phyloP scores from a whole-genome alignment of 2,329 filamentous ascomycete genomes.

The Ophiostoma novo-ulmi region DNA sequence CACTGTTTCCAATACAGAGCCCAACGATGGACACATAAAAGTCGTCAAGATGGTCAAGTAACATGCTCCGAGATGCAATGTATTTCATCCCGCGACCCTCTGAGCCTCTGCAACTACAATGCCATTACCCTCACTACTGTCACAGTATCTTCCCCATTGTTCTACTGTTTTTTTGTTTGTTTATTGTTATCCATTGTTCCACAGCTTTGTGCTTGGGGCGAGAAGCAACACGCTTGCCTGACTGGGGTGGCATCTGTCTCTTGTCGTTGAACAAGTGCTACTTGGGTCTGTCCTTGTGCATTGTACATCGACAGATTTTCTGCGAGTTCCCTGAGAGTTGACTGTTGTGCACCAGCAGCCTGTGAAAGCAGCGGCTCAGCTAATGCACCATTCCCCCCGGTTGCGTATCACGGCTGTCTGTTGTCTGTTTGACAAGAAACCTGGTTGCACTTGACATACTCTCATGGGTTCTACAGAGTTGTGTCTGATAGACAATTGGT shows the following conservation, averaged over 20 bases:
- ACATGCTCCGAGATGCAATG: background rate
- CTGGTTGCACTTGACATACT: slow-evolving; percentile 30
- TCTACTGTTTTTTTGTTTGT: background rate
- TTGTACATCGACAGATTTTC: slow-evolving; percentile 12
- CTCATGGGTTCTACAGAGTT: background rate
- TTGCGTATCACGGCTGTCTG: slow-evolving; percentile 39
- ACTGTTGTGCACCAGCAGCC: slow-evolving; percentile 14
- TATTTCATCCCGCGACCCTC: background rate
- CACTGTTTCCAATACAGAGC: background rate
- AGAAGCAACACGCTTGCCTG: background rate
- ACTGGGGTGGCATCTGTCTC: slow-evolving; percentile 8
- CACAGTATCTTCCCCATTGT: background rate
- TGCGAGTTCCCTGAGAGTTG: slow-evolving; percentile 6
- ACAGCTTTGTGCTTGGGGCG: background rate
- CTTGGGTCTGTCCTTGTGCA: slow-evolving; percentile 9
- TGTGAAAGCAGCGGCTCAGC: slow-evolving; percentile 12
- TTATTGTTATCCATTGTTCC: background rate
- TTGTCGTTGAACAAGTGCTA: slow-evolving; percentile 15
- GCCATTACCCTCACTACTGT: no score
- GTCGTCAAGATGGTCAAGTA: background rate
- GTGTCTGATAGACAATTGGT: slow-evolving; percentile 35
- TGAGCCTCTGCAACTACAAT: no score
- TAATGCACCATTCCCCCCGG: slow-evolving; percentile 34
- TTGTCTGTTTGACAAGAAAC: background rate
- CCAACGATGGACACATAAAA: background rate